Base-by-base conservation (phyloP, 106 monocot species). In the Acorus gramineus region DNA sequence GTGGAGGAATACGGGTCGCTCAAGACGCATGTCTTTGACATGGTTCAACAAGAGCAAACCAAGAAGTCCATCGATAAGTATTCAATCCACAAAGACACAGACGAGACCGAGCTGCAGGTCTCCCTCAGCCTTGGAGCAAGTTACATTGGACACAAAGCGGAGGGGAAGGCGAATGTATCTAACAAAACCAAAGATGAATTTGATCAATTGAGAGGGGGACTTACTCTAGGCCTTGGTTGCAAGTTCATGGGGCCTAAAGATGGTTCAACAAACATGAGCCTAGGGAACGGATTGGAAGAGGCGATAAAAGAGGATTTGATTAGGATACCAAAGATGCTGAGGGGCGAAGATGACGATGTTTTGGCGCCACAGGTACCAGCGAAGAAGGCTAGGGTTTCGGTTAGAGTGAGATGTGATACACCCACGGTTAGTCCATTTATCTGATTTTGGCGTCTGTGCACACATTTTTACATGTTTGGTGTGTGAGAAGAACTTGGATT, bases 331-430 rank as follows among this genome's bases (percentile, higher is more conserved):
- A 84, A 81, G 73, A 65, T 47, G 9, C 11, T 52, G 59, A 68
- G 75, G 45, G 52, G 2, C 3, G 49, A 28, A n/a, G 66, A 79
- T 3, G 90, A 84, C 44, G 82, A 87, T 11, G 73, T 63, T 12
- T 65, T 28, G 28, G 28, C 70, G 0, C 87, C 78, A n/a, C 85
- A 79, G 13, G 52, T 74, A 1, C 87, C 80, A 50, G 64, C 75
- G 13, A 96, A 87, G 87, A 96, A 85, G 71, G 82, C 90, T 46
- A 85, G 95, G 79, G 95, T 96, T 77, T 91, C 90, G 0, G 82
- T 96, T 3, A 76, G 90, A 69, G 82, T 82, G 4, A 76, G 95
- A 76, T 96, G 95, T 13, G 90, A 96, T 69, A 46, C 87, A 0
- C 87, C 90, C 0, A 96, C 95, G 67, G 95, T 96, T 28, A 3